phyloP scores from a whole-genome alignment of 371 early-diverging fungal species.

The Thermomucor indicae-seudaticae region DNA sequence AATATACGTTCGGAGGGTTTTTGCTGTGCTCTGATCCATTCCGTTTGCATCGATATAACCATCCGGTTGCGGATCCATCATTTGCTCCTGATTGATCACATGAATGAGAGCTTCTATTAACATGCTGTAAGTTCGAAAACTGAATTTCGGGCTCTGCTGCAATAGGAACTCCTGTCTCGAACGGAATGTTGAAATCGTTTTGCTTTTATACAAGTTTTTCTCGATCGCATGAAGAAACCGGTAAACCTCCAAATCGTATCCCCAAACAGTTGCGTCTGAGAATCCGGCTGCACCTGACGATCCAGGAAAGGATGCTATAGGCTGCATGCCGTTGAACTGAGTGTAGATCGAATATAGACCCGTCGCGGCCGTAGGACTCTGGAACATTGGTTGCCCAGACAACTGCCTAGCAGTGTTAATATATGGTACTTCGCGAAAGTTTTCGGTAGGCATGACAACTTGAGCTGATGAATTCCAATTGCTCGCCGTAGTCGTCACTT shows the following conservation, averaged over 20 bases:
- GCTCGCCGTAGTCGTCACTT: not conserved
- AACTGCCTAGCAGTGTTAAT: not conserved
- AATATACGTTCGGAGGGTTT: not conserved
- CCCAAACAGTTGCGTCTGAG: too few relatives aligned
- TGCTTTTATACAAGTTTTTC: not conserved
- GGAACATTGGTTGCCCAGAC: too few relatives aligned
- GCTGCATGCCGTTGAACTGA: too few relatives aligned
- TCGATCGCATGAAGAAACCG: slow-evolving; percentile 2
- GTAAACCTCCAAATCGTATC: not conserved
- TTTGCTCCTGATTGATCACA: slow-evolving; percentile 7
- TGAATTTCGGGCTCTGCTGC: slow-evolving; percentile 4
- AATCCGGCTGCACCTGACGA: too few relatives aligned
- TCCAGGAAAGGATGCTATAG: too few relatives aligned
- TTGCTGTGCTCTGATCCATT: not conserved
- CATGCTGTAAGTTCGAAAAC: slow-evolving; percentile 12
- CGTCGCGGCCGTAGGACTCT: too few relatives aligned
- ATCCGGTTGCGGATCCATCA: too few relatives aligned
- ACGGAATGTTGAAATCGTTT: slow-evolving; percentile 3
- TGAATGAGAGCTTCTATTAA: slow-evolving; percentile 11
- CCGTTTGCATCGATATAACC: too few relatives aligned
- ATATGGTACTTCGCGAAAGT: not conserved
- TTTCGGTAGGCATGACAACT: not conserved
- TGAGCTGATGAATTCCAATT: not conserved
- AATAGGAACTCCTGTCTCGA: slow-evolving; percentile 9
- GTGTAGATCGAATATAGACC: too few relatives aligned